A percentile compares a stretch with the other conserved stretches of the same genome.
These are phyloP conservation scores for Whalleya microplaca DNA, from an alignment of 2,329 filamentous ascomycete species.

Conservation along the genomic window DNA sequence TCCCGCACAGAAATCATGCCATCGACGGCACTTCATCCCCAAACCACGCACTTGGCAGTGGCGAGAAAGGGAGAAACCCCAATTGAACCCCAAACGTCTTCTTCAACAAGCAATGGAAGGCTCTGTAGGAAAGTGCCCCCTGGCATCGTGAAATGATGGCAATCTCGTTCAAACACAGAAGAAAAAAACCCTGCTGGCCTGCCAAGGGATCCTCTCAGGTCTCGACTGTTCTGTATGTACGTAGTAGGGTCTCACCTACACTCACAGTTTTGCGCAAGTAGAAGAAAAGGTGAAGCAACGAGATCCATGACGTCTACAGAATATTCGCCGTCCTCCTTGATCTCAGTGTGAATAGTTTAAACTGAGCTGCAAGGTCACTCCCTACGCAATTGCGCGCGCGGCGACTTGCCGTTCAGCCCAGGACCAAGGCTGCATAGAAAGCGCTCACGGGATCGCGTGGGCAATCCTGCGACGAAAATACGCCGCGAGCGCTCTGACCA, in stretches of 20 bases:
- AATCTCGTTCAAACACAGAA: constrained; percentile 17
- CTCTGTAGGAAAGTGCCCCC: background rate
- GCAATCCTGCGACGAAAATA: constrained; percentile 25
- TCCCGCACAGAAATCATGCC: background rate
- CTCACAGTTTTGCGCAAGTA: too few species aligned
- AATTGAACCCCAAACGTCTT: background rate
- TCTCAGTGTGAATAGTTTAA: too few species aligned
- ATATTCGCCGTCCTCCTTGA: too few species aligned
- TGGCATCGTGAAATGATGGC: constrained; percentile 7
- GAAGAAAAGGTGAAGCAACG: too few species aligned
- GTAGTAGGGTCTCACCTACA: too few species aligned
- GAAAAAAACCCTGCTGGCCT: background rate
- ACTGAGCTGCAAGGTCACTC: background rate
- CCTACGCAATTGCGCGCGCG: background rate
- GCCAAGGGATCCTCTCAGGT: background rate
- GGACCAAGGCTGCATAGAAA: background rate
- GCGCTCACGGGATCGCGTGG: constrained; percentile 17
- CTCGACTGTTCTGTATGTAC: too few species aligned
- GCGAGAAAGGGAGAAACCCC: constrained; percentile 6
- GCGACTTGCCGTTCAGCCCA: background rate
- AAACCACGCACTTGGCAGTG: constrained; percentile 17
- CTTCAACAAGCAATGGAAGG: too few species aligned
- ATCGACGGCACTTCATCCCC: constrained; percentile 15
- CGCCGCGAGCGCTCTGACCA: constrained; percentile 11
- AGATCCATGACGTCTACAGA: too few species aligned